Conservation (phyloP, 371 early-diverging fungal species). For the Conidiobolus incongruus region DNA sequence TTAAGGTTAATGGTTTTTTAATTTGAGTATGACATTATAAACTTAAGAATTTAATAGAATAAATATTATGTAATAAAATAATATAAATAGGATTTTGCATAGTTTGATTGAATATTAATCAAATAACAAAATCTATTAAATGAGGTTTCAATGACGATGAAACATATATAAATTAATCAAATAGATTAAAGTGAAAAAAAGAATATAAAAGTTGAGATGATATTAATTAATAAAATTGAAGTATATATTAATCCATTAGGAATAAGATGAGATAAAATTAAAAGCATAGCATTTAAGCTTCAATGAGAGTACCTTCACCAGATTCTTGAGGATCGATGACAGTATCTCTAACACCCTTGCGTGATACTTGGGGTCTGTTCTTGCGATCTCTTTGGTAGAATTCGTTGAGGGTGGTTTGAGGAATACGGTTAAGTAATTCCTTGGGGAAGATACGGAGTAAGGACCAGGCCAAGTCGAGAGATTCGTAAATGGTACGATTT, state of each 20-base stretch:
- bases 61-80: too few species aligned
- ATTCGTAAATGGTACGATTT: constrained; percentile 92
- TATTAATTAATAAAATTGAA: too few species aligned
- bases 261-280: background rate
- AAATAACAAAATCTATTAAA: too few species aligned
- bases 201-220: too few species aligned
- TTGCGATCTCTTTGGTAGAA: constrained; percentile 78
- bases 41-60: too few species aligned
- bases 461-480: constrained; percentile 97
- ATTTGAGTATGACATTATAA: too few species aligned
- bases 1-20: too few species aligned
- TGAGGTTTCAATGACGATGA: too few species aligned
- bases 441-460: constrained; percentile 99
- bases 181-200: too few species aligned
- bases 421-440: constrained; percentile 99
- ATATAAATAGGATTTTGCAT: too few species aligned
- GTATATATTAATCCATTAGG: background rate
- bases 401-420: constrained; percentile 86
- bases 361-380: background rate
- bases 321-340: background rate
- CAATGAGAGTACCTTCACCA: background rate
- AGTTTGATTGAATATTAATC: too few species aligned
- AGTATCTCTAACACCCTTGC: constrained; percentile 4
- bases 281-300: background rate
- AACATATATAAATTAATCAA: too few species aligned